Base-by-base conservation (phyloP, 1,284 basidiomycete genomes). In the Pascua guehoae region DNA sequence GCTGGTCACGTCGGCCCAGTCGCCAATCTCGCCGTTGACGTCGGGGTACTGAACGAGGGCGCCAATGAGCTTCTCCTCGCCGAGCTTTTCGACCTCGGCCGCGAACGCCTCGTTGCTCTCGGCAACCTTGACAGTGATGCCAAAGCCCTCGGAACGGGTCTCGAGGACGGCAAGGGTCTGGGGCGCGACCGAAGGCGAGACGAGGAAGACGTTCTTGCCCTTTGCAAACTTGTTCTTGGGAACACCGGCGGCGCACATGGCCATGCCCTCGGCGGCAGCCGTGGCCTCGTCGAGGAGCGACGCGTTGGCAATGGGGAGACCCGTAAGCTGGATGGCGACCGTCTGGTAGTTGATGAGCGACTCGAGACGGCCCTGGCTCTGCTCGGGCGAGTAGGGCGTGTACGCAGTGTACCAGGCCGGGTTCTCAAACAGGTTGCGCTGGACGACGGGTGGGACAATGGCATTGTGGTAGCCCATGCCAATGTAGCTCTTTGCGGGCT, bases 361-460 rank as follows among this genome's bases (percentile, higher is more conserved):
- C 76, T 98, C 95, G 55, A 98, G 83, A 60, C 95, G 92, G 53
- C 91, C 74, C 66, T 77, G 77, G 39, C 75, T 74, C 64, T 76
- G 76, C 62, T 76, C 75, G 18, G 76, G 75, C 15, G 73, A 75
- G 65, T 80, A 83, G 1, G 95, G 94, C 2, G 93, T 97, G 77
- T 98, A 98, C 50, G 90, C 91, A 4, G 94, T 98, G 78, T 98
- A 98, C 95, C 95, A 98, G 11, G 88, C 90, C 24, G 94, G 95
- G 74, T 96, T 98, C 78, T 98, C 94, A 80, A 92, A 87, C 62
- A 95, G 90, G 73, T 95, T 97, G 64, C 93, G 88, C 67, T 94
- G 81, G 75, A 97, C 89, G 51, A 96, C 91, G 12, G 90, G 88
- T 8, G 93, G 93, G 5, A 95, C 89, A 39, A 95, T 90, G 16